Evolutionary conservation across 805 yeast species (phyloP), one percentile per base, ranked within the genome.

Genomic region (Cyberlindnera saturnus): DNA sequence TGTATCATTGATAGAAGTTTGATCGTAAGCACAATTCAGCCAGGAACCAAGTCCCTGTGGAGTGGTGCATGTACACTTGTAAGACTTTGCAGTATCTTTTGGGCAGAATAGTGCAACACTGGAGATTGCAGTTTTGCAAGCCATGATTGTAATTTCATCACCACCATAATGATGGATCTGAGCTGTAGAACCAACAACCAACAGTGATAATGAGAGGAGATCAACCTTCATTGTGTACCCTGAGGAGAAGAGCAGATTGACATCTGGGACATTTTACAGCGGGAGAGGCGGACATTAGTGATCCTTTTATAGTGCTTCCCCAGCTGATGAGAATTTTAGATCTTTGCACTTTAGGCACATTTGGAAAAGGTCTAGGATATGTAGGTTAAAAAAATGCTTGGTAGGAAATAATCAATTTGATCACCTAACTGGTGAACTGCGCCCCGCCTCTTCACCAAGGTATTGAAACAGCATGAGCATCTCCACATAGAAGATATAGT

Each of bases 31-130:
- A 52, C 68, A 64, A 49, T 59, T 51, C 30, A 59, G 38, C 45
- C 51, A 44, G 5, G 67, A 57, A 15, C 63, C 65, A 35, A 61
- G 38, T 3, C 66, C 65, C 34, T 57, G 55, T 26, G 54, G 55
- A 20, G 52, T 49, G 11, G 41, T 39, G 50, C 66, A 60, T 8
- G 55, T 46, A 41, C 66, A 62, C 14, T 48, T 49, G 44, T 49
- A 54, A 5, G 45, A 35, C 16, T 39, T 48, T 0, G 52, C 42
- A 6, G 54, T 36, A 28, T 61, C 60, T 10, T 38, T 38, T 5
- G 41, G 19, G 47, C 66, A 61, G 36, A 55, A 61, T 6, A 33
- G 37, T 1, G 59, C 59, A 7, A 60, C 51, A 0, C 37, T 32
- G 20, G 45, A 42, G 2, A 62, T 33, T 4, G 62, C 52, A 31